These are phyloP conservation scores for Cercospora canescens DNA, from an alignment of 2,329 filamentous ascomycete species.

Conservation along the genomic window DNA sequence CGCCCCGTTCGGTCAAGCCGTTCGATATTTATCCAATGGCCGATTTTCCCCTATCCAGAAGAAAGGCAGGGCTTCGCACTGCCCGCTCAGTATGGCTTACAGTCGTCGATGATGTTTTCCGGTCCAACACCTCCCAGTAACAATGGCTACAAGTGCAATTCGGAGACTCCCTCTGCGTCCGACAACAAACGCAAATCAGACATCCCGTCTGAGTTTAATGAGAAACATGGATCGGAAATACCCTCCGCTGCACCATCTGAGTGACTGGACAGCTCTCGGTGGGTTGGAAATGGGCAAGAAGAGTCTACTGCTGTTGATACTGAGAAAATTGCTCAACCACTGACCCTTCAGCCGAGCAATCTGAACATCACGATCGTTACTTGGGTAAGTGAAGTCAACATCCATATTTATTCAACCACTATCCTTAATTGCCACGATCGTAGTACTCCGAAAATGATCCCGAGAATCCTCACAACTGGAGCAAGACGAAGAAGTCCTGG, in stretches of 20 bases:
- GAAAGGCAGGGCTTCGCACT: slow-evolving; percentile 9
- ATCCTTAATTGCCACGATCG: neutral
- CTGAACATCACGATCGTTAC: slow-evolving; percentile 3
- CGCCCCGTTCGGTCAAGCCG: slow-evolving; percentile 3
- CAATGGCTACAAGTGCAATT: neutral
- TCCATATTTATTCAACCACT: neutral
- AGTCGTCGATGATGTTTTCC: neutral
- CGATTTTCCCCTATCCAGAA: slow-evolving; percentile 8
- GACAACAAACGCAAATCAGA: neutral
- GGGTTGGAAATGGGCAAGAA: neutral
- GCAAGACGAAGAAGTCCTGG: slow-evolving; percentile 30
- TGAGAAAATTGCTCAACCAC: neutral
- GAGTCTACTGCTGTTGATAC: neutral
- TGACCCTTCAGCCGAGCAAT: neutral
- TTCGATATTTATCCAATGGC: neutral
- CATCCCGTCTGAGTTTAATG: neutral
- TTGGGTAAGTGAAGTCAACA: slow-evolving; percentile 26
- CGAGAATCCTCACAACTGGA: slow-evolving; percentile 35
- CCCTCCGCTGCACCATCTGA: neutral
- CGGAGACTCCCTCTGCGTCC: neutral
- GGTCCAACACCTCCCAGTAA: neutral
- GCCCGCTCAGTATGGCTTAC: slow-evolving; percentile 2
- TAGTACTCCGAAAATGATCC: slow-evolving; percentile 39
- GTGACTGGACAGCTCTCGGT: neutral
- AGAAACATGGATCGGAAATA: neutral